Conservation (phyloP, 306 rosid genomes). For the Coriaria nepalensis region DNA sequence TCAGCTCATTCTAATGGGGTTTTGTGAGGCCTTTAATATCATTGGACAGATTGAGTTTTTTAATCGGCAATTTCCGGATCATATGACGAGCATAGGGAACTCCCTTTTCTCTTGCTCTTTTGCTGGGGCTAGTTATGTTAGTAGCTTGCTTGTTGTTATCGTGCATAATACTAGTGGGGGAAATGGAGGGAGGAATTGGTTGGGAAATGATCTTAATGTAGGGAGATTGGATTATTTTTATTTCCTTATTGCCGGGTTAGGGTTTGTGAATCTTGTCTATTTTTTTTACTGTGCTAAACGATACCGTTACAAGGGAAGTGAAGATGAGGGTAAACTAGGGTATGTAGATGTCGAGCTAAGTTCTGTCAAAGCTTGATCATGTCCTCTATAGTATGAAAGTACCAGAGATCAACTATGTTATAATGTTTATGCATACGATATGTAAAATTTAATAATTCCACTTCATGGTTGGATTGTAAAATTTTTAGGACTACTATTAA, state of each 20-base stretch:
- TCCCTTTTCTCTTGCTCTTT: conserved; percentile 40
- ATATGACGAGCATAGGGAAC: conserved; percentile 58
- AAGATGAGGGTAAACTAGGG: neutral
- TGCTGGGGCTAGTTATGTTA: conserved; percentile 45
- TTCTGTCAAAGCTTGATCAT: conserved; percentile 16
- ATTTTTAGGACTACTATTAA: too few species aligned
- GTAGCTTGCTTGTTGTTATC: conserved; percentile 21
- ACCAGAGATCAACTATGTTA: too few species aligned
- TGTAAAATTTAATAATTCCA: too few species aligned
- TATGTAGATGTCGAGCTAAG: conserved; percentile 25
- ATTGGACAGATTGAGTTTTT: conserved; percentile 57
- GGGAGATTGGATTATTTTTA: conserved; percentile 70
- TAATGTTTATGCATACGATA: too few species aligned
- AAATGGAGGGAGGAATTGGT: conserved; percentile 36
- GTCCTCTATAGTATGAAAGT: too few species aligned
- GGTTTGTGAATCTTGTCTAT: conserved; percentile 33
- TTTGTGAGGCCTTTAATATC: conserved; percentile 44
- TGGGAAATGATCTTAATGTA: conserved; percentile 40
- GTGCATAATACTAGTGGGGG: conserved; percentile 31
- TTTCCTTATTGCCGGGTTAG: conserved; percentile 34
- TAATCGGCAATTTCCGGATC: conserved; percentile 51
- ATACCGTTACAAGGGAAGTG: conserved; percentile 39
- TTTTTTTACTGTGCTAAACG: conserved; percentile 32
- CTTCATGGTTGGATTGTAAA: too few species aligned
- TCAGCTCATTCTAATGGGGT: conserved; percentile 40